Evolutionary conservation across 345 rosid species (phyloP), one percentile per base, ranked within the genome.

Genomic region (Draba incana): DNA sequence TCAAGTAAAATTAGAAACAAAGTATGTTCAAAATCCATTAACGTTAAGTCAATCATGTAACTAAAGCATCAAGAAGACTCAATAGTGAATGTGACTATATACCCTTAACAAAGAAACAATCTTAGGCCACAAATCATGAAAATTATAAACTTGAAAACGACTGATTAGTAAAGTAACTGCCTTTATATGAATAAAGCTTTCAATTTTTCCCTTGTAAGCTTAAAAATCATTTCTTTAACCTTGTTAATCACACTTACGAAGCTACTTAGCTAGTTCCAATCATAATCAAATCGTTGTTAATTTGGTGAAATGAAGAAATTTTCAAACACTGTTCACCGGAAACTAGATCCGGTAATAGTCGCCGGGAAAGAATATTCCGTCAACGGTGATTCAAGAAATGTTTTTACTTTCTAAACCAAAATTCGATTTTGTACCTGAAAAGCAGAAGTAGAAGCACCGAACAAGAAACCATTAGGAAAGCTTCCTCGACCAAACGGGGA

Each of bases 381-480:
- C 62, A 53, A 25, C 45, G 72, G 42, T 0, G 50, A 35, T 11
- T 62, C 46, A 61, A 61, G 23, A 74, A 10, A 35, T 35, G 38
- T 0, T 13, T 33, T 28, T 27, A 68, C 69, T 61, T 74, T 28
- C 0, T 6, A 8, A 13, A 38, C 16, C 13, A 31, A 66, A 66
- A 52, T 24, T 5, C n/a, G 35, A 59, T 6, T 10, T 11, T 28
- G 13, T 20, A 77, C 81, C 78, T 78, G 78, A 23, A 74, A 78
- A 74, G 81, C 68, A 58, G 73, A 68, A 27, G 75, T 74, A 0
- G 78, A 63, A 68, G 81, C 75, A 52, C 81, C 81, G 24, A 78
- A 74, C 50, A 78, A 28, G 71, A 80, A 77, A 69, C 70, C 80
- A 44, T 14, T 42, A 14, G 70, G 74, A 38, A 79, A 62, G 68